phyloP scores from a whole-genome alignment of 1,284 basidiomycete species.

The Pyrrhoderma lamaoense region DNA sequence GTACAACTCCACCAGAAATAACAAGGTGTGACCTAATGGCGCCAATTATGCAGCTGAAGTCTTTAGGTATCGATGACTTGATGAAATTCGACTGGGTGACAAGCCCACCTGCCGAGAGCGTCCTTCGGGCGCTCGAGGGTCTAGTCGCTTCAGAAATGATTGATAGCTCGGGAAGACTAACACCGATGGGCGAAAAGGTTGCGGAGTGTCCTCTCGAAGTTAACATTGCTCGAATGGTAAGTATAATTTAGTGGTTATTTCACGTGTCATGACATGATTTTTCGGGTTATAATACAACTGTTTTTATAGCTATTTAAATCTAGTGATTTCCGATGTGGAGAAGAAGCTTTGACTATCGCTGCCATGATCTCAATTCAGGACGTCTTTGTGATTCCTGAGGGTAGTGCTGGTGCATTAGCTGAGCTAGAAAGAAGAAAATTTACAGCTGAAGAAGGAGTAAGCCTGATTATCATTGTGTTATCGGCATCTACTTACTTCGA shows the following conservation, averaged over 20 bases:
- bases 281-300: background rate
- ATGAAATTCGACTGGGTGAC: slow-evolving; percentile 94
- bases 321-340: slow-evolving; percentile 77
- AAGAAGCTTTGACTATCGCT: slow-evolving; percentile 91
- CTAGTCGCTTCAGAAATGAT: slow-evolving; percentile 67
- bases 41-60: slow-evolving; percentile 88
- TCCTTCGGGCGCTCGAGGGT: slow-evolving; percentile 77
- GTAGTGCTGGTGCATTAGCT: slow-evolving; percentile 74
- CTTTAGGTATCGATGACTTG: slow-evolving; percentile 91
- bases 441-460: slow-evolving; percentile 91
- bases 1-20: slow-evolving; percentile 81
- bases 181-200: slow-evolving; percentile 59
- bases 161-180: slow-evolving; percentile 59
- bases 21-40: slow-evolving; percentile 83
- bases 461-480: slow-evolving; percentile 21
- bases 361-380: slow-evolving; percentile 94
- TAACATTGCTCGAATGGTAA: slow-evolving; percentile 68
- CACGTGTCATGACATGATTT: background rate
- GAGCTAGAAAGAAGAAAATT: slow-evolving; percentile 92
- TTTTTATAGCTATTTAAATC: slow-evolving; percentile 71
- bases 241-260: slow-evolving; percentile 13
- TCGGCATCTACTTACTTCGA: slow-evolving; percentile 13
- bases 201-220: slow-evolving; percentile 77
- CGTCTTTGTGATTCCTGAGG: slow-evolving; percentile 81
- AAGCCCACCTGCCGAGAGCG: slow-evolving; percentile 79